phyloP scores from a whole-genome alignment of 2,329 filamentous ascomycete species.

The Alternaria triticimaculans region DNA sequence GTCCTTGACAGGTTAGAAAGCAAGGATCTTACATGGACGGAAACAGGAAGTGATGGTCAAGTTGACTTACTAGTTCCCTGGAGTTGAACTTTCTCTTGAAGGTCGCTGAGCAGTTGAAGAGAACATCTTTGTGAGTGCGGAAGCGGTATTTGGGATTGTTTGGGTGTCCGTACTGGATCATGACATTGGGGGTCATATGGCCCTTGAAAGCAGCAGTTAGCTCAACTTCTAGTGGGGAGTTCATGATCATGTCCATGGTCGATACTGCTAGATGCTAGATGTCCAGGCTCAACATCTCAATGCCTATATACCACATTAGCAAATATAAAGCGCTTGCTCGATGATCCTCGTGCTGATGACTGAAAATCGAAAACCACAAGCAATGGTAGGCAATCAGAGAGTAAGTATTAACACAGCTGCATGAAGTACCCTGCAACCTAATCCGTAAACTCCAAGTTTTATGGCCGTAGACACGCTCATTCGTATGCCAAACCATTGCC shows the following conservation, averaged over 20 bases:
- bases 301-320: neutral
- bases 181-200: neutral
- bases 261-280: neutral
- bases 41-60: neutral
- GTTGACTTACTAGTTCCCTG: neutral
- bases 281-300: neutral
- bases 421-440: constrained; percentile 26
- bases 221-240: neutral
- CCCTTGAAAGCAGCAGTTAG: neutral
- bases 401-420: constrained; percentile 33
- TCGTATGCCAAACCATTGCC: constrained; percentile 20
- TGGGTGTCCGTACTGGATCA: neutral
- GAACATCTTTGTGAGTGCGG: neutral
- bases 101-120: neutral
- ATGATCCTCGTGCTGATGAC: neutral
- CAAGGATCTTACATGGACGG: neutral
- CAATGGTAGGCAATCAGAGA: neutral
- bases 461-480: constrained; percentile 11
- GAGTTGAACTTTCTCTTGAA: neutral
- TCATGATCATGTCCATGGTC: neutral
- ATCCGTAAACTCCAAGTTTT: constrained; percentile 30
- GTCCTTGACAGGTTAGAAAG: neutral
- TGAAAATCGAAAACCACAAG: neutral
- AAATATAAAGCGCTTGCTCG: neutral
- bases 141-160: neutral